phyloP scores from a whole-genome alignment of 495 filamentous ascomycete species.

The Aspergillus sclerotiicarbonarius region DNA sequence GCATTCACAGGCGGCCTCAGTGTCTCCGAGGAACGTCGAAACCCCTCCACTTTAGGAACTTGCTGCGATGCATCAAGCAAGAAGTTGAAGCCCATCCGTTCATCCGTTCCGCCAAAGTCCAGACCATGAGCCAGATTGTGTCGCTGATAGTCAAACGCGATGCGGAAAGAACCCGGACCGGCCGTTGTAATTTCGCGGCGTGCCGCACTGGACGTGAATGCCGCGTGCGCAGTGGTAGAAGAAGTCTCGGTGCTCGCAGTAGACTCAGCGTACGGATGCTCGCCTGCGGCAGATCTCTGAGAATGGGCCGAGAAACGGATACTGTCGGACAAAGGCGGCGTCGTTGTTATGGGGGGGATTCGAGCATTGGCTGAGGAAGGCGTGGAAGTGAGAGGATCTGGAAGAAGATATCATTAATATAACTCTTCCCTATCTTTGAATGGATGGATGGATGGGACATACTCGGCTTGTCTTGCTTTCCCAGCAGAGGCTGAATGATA shows the following conservation, averaged over 20 bases:
- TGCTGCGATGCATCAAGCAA: slow-evolving; percentile 56
- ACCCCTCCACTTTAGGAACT: slow-evolving; percentile 38
- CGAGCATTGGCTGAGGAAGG: slow-evolving; percentile 17
- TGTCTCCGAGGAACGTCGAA: slow-evolving; percentile 32
- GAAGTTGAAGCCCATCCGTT: slow-evolving; percentile 67
- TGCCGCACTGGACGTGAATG: slow-evolving; percentile 13
- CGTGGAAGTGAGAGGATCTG: slow-evolving; percentile 12
- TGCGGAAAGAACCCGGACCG: slow-evolving; percentile 26
- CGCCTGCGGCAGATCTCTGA: slow-evolving; percentile 19
- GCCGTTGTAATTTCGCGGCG: slow-evolving; percentile 33
- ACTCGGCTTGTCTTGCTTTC: slow-evolving; percentile 31
- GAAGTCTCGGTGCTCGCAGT: slow-evolving; percentile 35
- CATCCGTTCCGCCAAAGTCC: slow-evolving; percentile 50
- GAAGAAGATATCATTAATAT: not conserved
- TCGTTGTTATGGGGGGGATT: slow-evolving; percentile 22
- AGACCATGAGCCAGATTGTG: slow-evolving; percentile 55
- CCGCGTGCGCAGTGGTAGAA: slow-evolving; percentile 32
- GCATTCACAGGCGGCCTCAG: slow-evolving; percentile 24
- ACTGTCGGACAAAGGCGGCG: slow-evolving; percentile 28
- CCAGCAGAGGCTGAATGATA: slow-evolving; percentile 62
- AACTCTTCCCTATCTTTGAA: not conserved
- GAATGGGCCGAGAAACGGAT: slow-evolving; percentile 19
- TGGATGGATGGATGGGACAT: slow-evolving; percentile 6
- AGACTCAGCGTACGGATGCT: slow-evolving; percentile 32
- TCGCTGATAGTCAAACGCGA: slow-evolving; percentile 50